Base-by-base conservation (phyloP, 306 rosid genomes). In the Cucumis melo region DNA sequence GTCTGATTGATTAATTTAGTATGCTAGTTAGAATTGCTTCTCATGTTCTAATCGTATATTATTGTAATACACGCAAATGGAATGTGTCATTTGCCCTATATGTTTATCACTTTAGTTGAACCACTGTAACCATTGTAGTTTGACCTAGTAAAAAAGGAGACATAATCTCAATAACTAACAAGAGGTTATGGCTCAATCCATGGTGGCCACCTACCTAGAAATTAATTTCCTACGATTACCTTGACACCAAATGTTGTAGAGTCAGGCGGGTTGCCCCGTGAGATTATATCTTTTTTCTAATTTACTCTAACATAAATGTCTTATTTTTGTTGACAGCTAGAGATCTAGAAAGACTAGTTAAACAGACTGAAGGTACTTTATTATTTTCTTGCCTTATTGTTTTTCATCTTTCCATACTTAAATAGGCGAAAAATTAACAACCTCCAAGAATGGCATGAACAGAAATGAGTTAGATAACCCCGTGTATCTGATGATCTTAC, bases 301-400 rank as follows among this genome's bases (percentile, higher is more conserved):
- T 48, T 48, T 71, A 27, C 55, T 20, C 11, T 71, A 71, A 55
- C 78, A 39, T 38, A 34, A n/a, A 75, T 57, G 19, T 78, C 38
- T 87, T 11, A 39, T 50, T 76, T 77, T 66, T 71, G 21, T 60
- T 83, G 72, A 44, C 86, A 94, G 97, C 83, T 79, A 83, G 88
- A 82, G 98, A 94, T 87, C 79, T 94, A 66, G 97, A 91, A 75
- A 88, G 81, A 77, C 96, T 94, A 57, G 97, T 87, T 76, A 86
- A 76, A 71, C 95, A 90, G 73, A 94, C 98, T 1, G 98, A 90
- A 86, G 96, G 97, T 90, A 81, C 60, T 29, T 59, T 50, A 24
- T 20, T 23, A 74, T 73, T 46, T 56, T 50, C 8, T 65, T 68
- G 59, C 70, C 76, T 20, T 14, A 64, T 57, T 36, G 19, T 32